Percentiles rank a stretch among this genome's conserved stretches.
Evolutionary conservation across 2,329 filamentous ascomycete species (phyloP).

Genomic region (Onygena corvina): DNA sequence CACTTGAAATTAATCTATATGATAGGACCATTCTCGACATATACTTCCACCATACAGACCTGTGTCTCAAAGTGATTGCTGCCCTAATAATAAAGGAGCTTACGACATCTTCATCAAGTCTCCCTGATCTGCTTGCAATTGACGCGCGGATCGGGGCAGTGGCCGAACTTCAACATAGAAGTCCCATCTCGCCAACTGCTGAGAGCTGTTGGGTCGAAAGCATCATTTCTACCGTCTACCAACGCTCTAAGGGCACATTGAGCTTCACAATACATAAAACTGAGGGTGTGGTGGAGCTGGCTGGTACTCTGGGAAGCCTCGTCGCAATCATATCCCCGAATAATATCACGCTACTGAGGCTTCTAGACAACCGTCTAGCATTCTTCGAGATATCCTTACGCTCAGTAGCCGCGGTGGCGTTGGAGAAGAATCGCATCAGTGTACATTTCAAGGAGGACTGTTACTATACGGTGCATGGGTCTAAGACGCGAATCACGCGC

Average conservation of each 20-base stretch:
- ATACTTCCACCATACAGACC: slow-evolving; percentile 14
- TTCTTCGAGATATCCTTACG: slow-evolving; percentile 6
- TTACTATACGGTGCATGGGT: not conserved
- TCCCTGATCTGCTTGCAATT: slow-evolving; percentile 9
- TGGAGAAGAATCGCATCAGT: not conserved
- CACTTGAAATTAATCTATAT: not conserved
- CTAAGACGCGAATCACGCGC: not conserved
- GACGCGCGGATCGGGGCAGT: not conserved
- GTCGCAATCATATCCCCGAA: not conserved
- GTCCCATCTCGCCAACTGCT: not conserved
- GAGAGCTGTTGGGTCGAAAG: not conserved
- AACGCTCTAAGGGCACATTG: not conserved
- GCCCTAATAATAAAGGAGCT: slow-evolving; percentile 17
- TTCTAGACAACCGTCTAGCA: not conserved
- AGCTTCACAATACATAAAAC: not conserved
- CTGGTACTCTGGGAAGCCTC: not conserved
- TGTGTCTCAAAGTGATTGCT: slow-evolving; percentile 17
- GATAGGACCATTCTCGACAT: slow-evolving; percentile 12
- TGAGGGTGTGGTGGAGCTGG: not conserved
- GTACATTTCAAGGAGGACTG: not conserved
- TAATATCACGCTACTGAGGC: slow-evolving; percentile 3
- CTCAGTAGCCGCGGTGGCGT: not conserved
- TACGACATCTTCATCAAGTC: slow-evolving; percentile 1
- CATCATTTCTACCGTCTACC: not conserved
- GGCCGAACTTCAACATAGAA: not conserved